These are phyloP conservation scores for Penicillium mononematosum DNA, from an alignment of 495 filamentous ascomycete species.

Conservation along the genomic window DNA sequence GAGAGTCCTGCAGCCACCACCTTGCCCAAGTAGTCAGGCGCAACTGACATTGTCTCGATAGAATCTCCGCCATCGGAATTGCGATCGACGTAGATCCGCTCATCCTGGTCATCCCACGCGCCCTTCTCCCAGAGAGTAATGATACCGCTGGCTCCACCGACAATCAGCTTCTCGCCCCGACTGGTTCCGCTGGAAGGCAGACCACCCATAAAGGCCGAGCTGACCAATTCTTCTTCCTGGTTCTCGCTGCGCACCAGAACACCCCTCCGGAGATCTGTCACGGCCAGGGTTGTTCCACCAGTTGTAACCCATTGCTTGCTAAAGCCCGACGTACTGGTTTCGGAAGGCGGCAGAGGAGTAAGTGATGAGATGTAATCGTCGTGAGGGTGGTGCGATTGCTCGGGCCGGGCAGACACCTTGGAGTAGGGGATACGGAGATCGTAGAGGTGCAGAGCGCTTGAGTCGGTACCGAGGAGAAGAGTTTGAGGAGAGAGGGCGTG, in stretches of 20 bases:
- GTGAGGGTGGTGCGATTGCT: constrained; percentile 80
- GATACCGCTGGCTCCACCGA: constrained; percentile 76
- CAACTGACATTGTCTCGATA: constrained; percentile 65
- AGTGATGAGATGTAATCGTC: constrained; percentile 91
- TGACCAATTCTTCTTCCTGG: constrained; percentile 88
- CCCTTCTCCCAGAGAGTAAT: constrained; percentile 92
- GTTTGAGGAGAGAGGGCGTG: constrained; percentile 82
- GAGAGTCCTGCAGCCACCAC: constrained; percentile 73
- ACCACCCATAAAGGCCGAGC: constrained; percentile 68
- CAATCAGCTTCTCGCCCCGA: constrained; percentile 71
- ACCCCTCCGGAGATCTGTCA: constrained; percentile 81
- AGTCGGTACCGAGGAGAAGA: constrained; percentile 86
- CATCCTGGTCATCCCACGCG: constrained; percentile 91
- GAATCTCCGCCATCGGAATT: constrained; percentile 59
- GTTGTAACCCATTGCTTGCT: constrained; percentile 92
- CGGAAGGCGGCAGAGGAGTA: constrained; percentile 74
- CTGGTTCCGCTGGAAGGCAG: constrained; percentile 60
- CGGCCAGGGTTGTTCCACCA: constrained; percentile 82
- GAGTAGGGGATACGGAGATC: constrained; percentile 73
- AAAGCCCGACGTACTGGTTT: constrained; percentile 76
- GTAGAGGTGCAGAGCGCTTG: constrained; percentile 82
- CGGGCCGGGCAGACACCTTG: constrained; percentile 55
- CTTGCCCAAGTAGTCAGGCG: constrained; percentile 63
- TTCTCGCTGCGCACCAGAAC: constrained; percentile 85
- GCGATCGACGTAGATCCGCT: constrained; percentile 71